These are phyloP conservation scores for Plasmodium reichenowi DNA, from an alignment of 169 alveolate species.

Conservation along the genomic window DNA sequence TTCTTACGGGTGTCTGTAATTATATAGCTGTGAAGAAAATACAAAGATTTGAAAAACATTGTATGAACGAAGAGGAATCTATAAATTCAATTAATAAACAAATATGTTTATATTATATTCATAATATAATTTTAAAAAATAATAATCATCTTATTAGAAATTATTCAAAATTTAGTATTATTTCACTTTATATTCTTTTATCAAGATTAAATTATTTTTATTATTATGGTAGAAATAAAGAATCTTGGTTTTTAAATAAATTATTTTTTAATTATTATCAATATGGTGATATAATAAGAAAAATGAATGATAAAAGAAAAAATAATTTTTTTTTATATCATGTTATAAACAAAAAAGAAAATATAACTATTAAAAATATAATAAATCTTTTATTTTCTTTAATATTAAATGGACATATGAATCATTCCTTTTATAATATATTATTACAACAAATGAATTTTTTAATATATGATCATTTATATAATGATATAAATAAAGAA, in stretches of 20 bases:
- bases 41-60: constrained; percentile 26
- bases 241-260: constrained; percentile 4
- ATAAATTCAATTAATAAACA: constrained; percentile 26
- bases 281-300: background rate
- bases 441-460: constrained; percentile 2
- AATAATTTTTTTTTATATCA: constrained; percentile 2
- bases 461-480: background rate
- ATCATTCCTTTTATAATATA: background rate
- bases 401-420: constrained; percentile 7
- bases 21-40: constrained; percentile 16
- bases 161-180: constrained; percentile 45
- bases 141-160: background rate
- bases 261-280: constrained; percentile 2
- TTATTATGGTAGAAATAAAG: constrained; percentile 18
- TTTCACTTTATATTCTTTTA: constrained; percentile 33
- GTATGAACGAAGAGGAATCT: constrained; percentile 13
- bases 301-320: constrained; percentile 5
- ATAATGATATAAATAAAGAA: background rate
- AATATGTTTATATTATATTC: background rate
- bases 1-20: constrained; percentile 8
- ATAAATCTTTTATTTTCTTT: constrained; percentile 36
- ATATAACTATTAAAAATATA: constrained; percentile 15
- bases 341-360: background rate
- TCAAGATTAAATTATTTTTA: constrained; percentile 44
- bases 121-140: background rate